phyloP scores from a whole-genome alignment of 768 basidiomycete species.

The Suillus spraguei region DNA sequence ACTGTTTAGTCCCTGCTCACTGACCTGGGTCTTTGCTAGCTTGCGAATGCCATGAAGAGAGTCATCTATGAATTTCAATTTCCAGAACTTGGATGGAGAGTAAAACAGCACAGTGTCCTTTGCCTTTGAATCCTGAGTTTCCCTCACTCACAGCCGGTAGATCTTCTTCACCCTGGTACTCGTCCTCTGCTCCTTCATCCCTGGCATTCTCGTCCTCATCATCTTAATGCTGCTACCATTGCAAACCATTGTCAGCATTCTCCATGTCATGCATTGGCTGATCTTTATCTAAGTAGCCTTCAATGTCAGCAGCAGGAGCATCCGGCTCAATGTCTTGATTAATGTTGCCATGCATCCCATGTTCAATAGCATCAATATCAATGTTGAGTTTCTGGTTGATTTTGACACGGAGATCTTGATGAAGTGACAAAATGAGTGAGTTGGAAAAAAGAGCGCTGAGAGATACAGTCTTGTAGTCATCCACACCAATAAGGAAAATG shows the following conservation, averaged over 20 bases:
- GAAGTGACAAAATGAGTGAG: slow-evolving; percentile 7
- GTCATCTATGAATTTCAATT: background rate
- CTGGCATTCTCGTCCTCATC: no score
- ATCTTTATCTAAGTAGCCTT: no score
- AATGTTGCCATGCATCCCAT: background rate
- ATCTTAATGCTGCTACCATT: no score
- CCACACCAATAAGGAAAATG: slow-evolving; percentile 9
- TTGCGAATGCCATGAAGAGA: background rate
- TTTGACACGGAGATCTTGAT: background rate
- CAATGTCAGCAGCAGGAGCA: no score
- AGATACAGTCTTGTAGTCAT: background rate
- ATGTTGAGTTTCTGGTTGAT: slow-evolving; percentile 1
- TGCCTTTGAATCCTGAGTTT: background rate
- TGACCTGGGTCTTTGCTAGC: background rate
- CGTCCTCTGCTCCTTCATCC: no score
- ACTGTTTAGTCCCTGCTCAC: background rate
- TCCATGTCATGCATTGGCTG: no score
- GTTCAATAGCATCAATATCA: slow-evolving; percentile 1
- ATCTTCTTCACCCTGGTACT: no score
- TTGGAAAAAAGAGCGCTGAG: slow-evolving; percentile 4
- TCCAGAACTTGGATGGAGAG: background rate
- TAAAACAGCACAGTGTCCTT: background rate
- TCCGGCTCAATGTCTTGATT: no score
- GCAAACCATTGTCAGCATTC: background rate
- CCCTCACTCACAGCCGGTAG: background rate